Percentiles rank a stretch among this genome's conserved stretches.
Evolutionary conservation across 495 filamentous ascomycete genomes (phyloP).

Genomic region (Cercophora scortea): DNA sequence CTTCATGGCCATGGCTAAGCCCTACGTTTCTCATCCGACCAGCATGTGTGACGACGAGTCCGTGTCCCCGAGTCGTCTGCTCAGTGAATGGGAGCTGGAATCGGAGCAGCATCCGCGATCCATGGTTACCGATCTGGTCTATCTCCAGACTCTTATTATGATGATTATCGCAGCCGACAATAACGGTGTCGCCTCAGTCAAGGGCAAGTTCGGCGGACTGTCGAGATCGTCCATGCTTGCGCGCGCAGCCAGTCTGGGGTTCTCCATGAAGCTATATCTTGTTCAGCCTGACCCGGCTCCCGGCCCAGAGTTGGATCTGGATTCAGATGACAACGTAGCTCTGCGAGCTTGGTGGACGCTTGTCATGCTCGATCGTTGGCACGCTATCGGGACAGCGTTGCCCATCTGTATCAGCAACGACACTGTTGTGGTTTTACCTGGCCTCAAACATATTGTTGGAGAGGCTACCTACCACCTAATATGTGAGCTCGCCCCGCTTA

Average conservation of each 20-base stretch:
- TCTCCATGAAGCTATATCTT: conserved; percentile 48
- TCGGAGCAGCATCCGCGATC: conserved; percentile 38
- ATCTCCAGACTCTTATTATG: conserved; percentile 56
- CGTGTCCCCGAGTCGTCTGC: conserved; percentile 40
- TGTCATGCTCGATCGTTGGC: conserved; percentile 67
- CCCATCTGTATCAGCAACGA: conserved; percentile 53
- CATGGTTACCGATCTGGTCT: conserved; percentile 46
- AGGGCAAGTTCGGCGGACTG: conserved; percentile 21
- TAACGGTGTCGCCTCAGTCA: conserved; percentile 23
- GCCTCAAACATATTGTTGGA: conserved; percentile 59
- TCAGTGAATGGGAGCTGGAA: conserved; percentile 47
- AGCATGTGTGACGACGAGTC: conserved; percentile 29
- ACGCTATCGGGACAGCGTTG: conserved; percentile 57
- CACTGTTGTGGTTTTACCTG: conserved; percentile 51
- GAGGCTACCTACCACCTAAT: conserved; percentile 55
- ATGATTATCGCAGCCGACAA: conserved; percentile 54
- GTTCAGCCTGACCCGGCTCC: conserved; percentile 17
- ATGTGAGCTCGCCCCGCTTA: conserved; percentile 43
- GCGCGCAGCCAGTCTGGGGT: conserved; percentile 51
- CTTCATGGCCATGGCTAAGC: conserved; percentile 53
- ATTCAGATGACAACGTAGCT: conserved; percentile 63
- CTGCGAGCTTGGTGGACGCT: conserved; percentile 70
- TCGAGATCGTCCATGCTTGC: conserved; percentile 39
- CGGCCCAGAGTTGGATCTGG: conserved; percentile 41
- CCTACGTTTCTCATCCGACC: conserved; percentile 44